phyloP scores from a whole-genome alignment of 1,284 basidiomycete species.

The Cutaneotrichosporon arboriforme region DNA sequence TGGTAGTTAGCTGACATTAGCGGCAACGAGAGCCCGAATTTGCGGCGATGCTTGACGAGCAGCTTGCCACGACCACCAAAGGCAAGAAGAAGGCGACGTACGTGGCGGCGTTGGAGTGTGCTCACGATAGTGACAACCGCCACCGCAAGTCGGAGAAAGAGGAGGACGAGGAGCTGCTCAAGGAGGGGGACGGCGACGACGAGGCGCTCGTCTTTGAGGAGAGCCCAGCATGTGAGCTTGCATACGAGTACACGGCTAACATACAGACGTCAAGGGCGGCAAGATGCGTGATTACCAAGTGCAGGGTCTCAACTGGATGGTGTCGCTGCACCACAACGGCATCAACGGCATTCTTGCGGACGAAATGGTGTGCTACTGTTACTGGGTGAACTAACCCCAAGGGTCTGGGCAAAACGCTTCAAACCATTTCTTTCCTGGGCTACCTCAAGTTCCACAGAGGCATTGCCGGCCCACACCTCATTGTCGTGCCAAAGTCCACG shows the following conservation, averaged over 20 bases:
- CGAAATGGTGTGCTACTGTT: conserved; percentile 66
- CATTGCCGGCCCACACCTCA: conserved; percentile 77
- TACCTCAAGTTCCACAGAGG: conserved; percentile 83
- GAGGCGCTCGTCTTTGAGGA: conserved; percentile 87
- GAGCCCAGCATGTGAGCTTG: conserved; percentile 71
- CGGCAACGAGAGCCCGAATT: conserved; percentile 90
- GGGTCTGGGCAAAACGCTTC: conserved; percentile 96
- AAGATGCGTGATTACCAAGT: conserved; percentile 91
- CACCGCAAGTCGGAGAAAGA: conserved; percentile 97
- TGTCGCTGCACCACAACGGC: conserved; percentile 84
- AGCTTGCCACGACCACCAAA: conserved; percentile 60
- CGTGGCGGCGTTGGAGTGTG: conserved; percentile 32
- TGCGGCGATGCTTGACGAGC: conserved; percentile 74
- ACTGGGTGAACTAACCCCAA: conserved; percentile 48
- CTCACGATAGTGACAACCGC: conserved; percentile 58
- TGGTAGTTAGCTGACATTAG: conserved; percentile 49
- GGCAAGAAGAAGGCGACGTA: conserved; percentile 67
- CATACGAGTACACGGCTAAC: neutral
- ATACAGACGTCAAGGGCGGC: conserved; percentile 74
- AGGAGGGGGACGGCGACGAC: conserved; percentile 73
- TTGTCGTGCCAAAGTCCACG: conserved; percentile 97
- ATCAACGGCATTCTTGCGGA: conserved; percentile 90
- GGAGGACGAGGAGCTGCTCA: conserved; percentile 90
- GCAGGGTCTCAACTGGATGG: conserved; percentile 97
- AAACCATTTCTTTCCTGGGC: conserved; percentile 95